Base-by-base conservation (phyloP, 495 filamentous ascomycete genomes). In the Penicillium ochrochloron region DNA sequence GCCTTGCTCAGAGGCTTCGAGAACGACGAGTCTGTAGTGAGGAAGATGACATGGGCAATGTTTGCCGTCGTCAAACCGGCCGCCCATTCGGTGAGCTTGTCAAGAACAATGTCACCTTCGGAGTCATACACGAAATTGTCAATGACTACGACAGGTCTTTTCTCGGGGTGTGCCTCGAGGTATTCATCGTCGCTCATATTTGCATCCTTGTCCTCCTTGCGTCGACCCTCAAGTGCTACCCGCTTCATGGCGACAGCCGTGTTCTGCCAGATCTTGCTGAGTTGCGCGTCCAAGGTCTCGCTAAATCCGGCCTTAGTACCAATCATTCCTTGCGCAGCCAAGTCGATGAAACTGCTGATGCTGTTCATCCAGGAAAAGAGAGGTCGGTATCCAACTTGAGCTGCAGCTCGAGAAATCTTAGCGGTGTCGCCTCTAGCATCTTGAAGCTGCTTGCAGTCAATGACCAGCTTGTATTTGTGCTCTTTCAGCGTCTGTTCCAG, bases 361-460 rank as follows among this genome's bases (percentile, higher is more conserved):
- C 88, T 97, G 74, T 99, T 99, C 80, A 95, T 89, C 91, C 93
- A 99, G 0, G 91, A 94, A 75, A 99, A 99, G 8, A 99, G 85
- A 0, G 95, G 95, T 2, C 92, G 82, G 68, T 98, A 99, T 42
- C 95, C 95, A 60, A 98, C 95, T 69, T 94, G 86, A 6, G 78
- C 74, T 2, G 96, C 96, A 2, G 93, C 90, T 53, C 90, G 88
- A 60, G 83, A 81, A 59, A 99, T 97, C 8, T 92, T 96, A 3
- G 88, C 86, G n/a, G 88, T 88, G 74, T 99, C 95, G 0, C 95
- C 95, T 31, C 90, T 87, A 2, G 95, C 93, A 70, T 99, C 94
- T 59, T 93, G 89, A 19, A 98, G 92, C 5, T 92, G 89, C 73
- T 97, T 97, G 80, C 94, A 98, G 75, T 99, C 95, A 54, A 99